A percentile compares a stretch with the other conserved stretches of the same genome.
Evolutionary conservation across 202 grass and related monocot genomes (phyloP).

Genomic region (Setaria italica): DNA sequence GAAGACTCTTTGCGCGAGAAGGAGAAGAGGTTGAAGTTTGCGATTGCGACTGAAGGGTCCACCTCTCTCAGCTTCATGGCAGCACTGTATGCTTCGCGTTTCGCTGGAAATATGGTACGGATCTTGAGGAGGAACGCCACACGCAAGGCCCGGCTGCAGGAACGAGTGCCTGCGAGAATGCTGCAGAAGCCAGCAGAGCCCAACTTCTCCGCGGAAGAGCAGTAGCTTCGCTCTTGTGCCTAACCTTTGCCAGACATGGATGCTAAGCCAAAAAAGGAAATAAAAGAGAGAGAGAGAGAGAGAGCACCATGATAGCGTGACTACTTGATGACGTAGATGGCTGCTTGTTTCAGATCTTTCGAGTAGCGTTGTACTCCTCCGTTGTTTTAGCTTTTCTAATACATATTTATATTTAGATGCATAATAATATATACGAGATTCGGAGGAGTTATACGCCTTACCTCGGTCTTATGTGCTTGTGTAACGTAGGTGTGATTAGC

Average conservation of each 20-base stretch:
- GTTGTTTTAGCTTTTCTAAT: no score
- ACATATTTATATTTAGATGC: no score
- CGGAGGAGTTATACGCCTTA: no score
- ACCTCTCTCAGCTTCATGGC: conserved; percentile 71
- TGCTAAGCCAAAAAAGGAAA: no score
- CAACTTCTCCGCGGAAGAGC: conserved; percentile 58
- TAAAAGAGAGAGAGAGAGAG: no score
- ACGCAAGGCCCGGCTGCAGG: conserved; percentile 57
- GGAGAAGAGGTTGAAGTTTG: conserved; percentile 72
- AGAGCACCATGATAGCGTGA: no score
- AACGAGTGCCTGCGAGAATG: conserved; percentile 59
- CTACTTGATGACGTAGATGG: no score
- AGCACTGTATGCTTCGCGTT: conserved; percentile 73
- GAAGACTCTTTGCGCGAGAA: conserved; percentile 65
- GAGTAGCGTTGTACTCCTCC: no score
- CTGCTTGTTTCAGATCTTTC: no score
- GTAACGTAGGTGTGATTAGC: background rate
- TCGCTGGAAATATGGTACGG: conserved; percentile 75
- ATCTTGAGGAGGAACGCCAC: conserved; percentile 65
- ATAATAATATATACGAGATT: no score
- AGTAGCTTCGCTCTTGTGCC: conserved; percentile 17
- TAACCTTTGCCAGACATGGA: no score
- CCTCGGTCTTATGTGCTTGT: background rate
- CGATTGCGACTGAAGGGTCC: conserved; percentile 60
- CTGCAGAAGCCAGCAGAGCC: conserved; percentile 73